These are phyloP conservation scores for Exserohilum rostratum DNA, from an alignment of 2,329 filamentous ascomycete genomes.

Conservation along the genomic window DNA sequence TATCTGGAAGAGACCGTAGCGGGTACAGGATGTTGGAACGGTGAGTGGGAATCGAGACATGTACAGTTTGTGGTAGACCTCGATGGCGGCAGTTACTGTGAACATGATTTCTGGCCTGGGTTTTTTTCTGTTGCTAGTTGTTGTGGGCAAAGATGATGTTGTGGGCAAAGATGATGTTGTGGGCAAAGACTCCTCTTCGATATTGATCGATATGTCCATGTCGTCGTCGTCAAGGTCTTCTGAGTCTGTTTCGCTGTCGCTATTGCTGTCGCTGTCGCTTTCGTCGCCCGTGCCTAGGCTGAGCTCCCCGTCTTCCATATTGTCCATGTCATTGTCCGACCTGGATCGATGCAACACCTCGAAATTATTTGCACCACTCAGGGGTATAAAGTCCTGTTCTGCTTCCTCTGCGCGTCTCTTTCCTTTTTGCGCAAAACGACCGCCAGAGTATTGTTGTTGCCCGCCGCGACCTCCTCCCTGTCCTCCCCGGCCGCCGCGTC, in stretches of 20 bases:
- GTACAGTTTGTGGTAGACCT: slow-evolving; percentile 22
- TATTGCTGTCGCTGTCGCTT: slow-evolving; percentile 3
- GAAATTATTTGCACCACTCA: slow-evolving; percentile 23
- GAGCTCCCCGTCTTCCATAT: slow-evolving; percentile 22
- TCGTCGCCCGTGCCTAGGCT: slow-evolving; percentile 4
- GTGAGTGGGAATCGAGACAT: slow-evolving; percentile 23
- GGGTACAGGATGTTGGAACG: slow-evolving; percentile 10
- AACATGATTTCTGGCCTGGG: slow-evolving; percentile 27
- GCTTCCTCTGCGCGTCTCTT: slow-evolving; percentile 5
- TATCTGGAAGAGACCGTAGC: slow-evolving; percentile 20
- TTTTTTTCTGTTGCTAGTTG: background rate
- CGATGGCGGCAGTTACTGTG: slow-evolving; percentile 22
- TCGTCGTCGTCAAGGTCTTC: slow-evolving; percentile 13
- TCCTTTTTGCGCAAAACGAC: slow-evolving; percentile 9
- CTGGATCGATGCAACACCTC: slow-evolving; percentile 21
- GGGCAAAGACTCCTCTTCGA: slow-evolving; percentile 20
- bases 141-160: slow-evolving; percentile 4
- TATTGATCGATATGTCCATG: slow-evolving; percentile 32
- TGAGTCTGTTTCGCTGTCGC: slow-evolving; percentile 1
- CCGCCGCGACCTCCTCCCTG: slow-evolving; percentile 5
- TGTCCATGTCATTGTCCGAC: slow-evolving; percentile 16
- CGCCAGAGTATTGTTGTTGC: slow-evolving; percentile 8
- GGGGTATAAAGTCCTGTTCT: slow-evolving; percentile 21
- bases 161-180: slow-evolving; percentile 5
- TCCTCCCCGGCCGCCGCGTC: slow-evolving; percentile 1